These are phyloP conservation scores for Hypomyces perniciosus DNA, from an alignment of 2,329 filamentous ascomycete species.

Conservation along the genomic window DNA sequence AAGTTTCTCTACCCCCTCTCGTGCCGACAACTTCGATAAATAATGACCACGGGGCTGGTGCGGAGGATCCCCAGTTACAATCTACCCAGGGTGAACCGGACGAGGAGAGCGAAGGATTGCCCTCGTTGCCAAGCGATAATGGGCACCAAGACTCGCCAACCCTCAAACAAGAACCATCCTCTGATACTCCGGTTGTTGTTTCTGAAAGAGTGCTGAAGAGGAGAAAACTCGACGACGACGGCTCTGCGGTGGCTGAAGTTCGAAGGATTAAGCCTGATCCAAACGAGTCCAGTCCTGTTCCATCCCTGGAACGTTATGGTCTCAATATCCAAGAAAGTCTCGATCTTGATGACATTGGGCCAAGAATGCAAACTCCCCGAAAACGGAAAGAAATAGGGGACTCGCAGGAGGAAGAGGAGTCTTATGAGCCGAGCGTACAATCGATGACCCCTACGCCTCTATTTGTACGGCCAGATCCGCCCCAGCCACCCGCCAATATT, in stretches of 20 bases:
- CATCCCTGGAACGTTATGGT: conserved; percentile 15
- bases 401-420: conserved; percentile 4
- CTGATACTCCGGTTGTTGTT: conserved; percentile 45
- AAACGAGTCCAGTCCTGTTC: conserved; percentile 25
- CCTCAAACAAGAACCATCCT: conserved; percentile 49
- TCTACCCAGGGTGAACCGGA: conserved; percentile 17
- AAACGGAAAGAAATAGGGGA: conserved; percentile 26
- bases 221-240: conserved; percentile 32
- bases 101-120: conserved; percentile 17
- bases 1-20: conserved; percentile 4
- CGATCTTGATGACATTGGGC: conserved; percentile 42
- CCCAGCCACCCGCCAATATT: background rate
- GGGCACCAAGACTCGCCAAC: conserved; percentile 6
- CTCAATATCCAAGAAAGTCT: conserved; percentile 49
- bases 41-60: conserved; percentile 2
- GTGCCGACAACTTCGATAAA: conserved; percentile 4
- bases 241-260: conserved; percentile 18
- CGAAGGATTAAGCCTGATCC: conserved; percentile 39
- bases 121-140: conserved; percentile 15
- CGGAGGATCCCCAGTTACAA: conserved; percentile 14
- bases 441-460: conserved; percentile 16
- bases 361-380: conserved; percentile 30
- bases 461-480: conserved; percentile 17
- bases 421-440: conserved; percentile 3
- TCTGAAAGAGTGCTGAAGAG: conserved; percentile 46